Base-by-base conservation (phyloP, 2,329 filamentous ascomycete species). In the Byssoonygena ceratinophila region DNA sequence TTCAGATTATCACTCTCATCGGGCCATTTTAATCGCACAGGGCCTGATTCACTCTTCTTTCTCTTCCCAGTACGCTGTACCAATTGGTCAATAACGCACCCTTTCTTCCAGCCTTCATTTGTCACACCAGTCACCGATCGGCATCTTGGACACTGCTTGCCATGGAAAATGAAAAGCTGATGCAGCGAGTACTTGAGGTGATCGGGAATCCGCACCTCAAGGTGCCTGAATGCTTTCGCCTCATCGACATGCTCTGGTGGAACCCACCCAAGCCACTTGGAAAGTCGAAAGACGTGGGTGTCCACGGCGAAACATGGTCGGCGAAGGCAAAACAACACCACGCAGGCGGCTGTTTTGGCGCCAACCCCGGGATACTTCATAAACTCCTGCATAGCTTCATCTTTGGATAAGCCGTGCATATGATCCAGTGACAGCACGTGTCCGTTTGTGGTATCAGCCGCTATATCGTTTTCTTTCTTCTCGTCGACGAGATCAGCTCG, bases 401-500 rank as follows among this genome's bases (percentile, higher is more conserved):
- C 71, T 20, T 71, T 78, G 36, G 70, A 69, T 25, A 81, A 68
- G 2, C 71, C 64, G 57, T 82, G 79, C 2, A 83, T 64, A 58
- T 83, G 78, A 55, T 83, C 79, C 1, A 84, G 71, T 0, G 84
- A 85, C 3, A 89, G 74, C 34, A 84, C 69, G 45, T 80, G 72
- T 25, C 79, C 70, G 2, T 82, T 72, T 0, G 77, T 76, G 51
- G 74, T 77, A 14, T 71, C 69, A 27, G 84, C 74, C 60, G 85
- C 80, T 1, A 73, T 68, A 8, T 78, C 67, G 11, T 71, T 61
- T 0, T 67, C 66, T 54, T 23, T 9, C 12, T 48, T 39, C 27
- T 4, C n/a, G 74, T 69, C 20, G 1, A 71, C 45, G 20, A 82
- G 71, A 0, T 73, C 74, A 18, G 76, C 67, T 18, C 72, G 74